A percentile compares a stretch with the other conserved stretches of the same genome.
These are phyloP conservation scores for Carex parvula DNA, from an alignment of 176 grass and related monocot genomes.

Conservation along the genomic window DNA sequence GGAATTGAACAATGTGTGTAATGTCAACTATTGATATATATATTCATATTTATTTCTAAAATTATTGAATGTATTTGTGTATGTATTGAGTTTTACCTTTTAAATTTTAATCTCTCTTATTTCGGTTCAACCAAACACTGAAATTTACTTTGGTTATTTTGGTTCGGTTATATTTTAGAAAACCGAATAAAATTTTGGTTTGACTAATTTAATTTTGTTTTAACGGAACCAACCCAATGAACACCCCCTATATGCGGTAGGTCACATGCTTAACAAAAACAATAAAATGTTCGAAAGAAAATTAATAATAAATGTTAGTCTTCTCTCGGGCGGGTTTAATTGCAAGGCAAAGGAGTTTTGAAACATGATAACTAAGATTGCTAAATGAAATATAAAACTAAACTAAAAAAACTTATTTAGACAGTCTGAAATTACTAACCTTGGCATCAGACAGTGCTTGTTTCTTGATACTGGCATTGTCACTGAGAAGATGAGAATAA, in stretches of 20 bases:
- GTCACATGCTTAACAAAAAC: neutral
- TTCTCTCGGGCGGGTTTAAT: neutral
- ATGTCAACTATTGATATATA: no score
- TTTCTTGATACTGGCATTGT: slow-evolving; percentile 44
- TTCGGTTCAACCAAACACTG: no score
- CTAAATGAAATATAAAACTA: neutral
- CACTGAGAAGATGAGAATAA: slow-evolving; percentile 57
- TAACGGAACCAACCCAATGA: no score
- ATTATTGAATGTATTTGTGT: no score
- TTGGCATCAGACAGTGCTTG: slow-evolving; percentile 58
- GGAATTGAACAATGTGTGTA: no score
- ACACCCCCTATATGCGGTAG: neutral
- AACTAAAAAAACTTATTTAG: neutral
- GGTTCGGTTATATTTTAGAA: no score
- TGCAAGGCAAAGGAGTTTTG: neutral
- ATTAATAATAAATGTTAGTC: neutral
- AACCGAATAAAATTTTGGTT: no score
- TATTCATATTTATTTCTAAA: no score
- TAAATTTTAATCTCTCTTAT: no score
- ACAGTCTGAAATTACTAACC: slow-evolving; percentile 18
- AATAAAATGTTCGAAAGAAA: neutral
- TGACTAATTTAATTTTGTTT: no score
- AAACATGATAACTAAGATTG: neutral
- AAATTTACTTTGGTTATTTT: no score
- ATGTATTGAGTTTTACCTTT: no score